Evolutionary conservation across 78 protist genomes (phyloP).

Genomic region (Dictyostelium capitatum): DNA sequence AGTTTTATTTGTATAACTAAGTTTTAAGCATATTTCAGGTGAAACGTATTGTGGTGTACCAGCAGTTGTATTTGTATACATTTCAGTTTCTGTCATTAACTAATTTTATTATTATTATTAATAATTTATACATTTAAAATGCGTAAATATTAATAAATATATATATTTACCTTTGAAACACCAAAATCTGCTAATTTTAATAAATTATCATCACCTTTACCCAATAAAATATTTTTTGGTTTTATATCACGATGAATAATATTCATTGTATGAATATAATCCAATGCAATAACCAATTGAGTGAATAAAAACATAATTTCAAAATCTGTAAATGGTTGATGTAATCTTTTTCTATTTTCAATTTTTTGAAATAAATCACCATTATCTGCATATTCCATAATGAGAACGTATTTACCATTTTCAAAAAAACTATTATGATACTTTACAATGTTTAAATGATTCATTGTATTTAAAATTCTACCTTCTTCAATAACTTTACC

Average conservation of each 20-base stretch:
- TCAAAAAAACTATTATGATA: slow-evolving; percentile 94
- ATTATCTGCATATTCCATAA: slow-evolving; percentile 11
- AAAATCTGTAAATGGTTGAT: not conserved
- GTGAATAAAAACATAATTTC: slow-evolving; percentile 11
- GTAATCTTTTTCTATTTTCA: not conserved
- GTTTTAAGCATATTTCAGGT: not conserved
- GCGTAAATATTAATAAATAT: slow-evolving; percentile 51
- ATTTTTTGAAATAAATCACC: slow-evolving; percentile 10
- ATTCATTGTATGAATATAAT: slow-evolving; percentile 87
- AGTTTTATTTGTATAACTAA: not conserved
- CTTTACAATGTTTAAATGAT: slow-evolving; percentile 96
- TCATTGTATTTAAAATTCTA: slow-evolving; percentile 73
- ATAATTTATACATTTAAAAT: slow-evolving; percentile 83
- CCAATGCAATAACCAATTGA: slow-evolving; percentile 94
- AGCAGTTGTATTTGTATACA: not conserved
- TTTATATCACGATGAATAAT: slow-evolving; percentile 98
- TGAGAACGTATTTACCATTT: not conserved
- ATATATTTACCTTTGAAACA: slow-evolving; percentile 91
- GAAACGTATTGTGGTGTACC: slow-evolving; percentile 11
- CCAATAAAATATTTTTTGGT: slow-evolving; percentile 95
- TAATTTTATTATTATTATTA: no score
- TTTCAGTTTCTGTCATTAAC: not conserved
- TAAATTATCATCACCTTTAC: not conserved
- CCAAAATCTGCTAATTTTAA: slow-evolving; percentile 99
- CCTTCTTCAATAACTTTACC: not conserved